Evolutionary conservation across 495 filamentous ascomycete genomes (phyloP).

Genomic region (Talaromyces trachyspermus): DNA sequence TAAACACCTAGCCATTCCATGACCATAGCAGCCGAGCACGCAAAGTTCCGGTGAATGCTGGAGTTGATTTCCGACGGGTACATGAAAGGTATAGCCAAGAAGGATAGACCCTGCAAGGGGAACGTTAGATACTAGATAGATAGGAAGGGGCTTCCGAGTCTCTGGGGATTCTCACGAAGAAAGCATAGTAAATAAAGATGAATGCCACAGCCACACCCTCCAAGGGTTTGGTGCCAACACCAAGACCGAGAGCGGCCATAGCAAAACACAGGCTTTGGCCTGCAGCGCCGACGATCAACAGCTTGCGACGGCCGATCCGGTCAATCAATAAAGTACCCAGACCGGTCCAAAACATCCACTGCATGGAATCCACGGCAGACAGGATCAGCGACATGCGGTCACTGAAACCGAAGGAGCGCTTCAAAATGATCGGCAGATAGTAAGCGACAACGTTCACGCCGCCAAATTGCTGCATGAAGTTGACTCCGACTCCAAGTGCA

Average conservation of each 20-base stretch:
- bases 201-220: constrained; percentile 15
- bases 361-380: constrained; percentile 7
- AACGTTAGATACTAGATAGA: background rate
- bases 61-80: constrained; percentile 30
- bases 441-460: constrained; percentile 31
- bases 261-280: constrained; percentile 14
- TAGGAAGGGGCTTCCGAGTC: background rate
- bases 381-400: constrained; percentile 15
- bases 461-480: constrained; percentile 43
- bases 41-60: constrained; percentile 19
- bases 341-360: constrained; percentile 33
- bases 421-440: constrained; percentile 2
- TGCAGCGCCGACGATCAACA: constrained; percentile 28
- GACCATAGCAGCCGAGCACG: constrained; percentile 15
- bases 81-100: constrained; percentile 21
- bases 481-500: constrained; percentile 43
- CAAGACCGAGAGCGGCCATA: constrained; percentile 13
- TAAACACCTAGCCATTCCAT: constrained; percentile 20
- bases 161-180: constrained; percentile 8
- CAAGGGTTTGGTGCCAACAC: constrained; percentile 13
- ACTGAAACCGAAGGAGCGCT: constrained; percentile 4
- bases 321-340: constrained; percentile 47
- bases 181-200: constrained; percentile 23
- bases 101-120: constrained; percentile 6
- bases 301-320: constrained; percentile 41